Conservation (phyloP, 2,329 filamentous ascomycete species). For the Lachnellula suecica region DNA sequence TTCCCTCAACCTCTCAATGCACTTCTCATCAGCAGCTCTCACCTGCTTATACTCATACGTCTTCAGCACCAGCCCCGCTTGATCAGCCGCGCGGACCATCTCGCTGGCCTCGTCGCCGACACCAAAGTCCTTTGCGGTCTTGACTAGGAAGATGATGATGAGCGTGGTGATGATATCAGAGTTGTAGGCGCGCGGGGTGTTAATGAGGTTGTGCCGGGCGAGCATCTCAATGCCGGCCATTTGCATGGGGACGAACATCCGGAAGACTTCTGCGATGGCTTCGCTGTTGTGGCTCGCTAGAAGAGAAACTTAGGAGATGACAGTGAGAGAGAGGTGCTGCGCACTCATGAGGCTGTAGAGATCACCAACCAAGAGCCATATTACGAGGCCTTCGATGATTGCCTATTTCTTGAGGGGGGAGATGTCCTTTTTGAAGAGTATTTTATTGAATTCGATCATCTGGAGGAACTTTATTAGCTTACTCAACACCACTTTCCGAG, state of each 20-base stretch:
- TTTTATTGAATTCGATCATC: slow-evolving; percentile 6
- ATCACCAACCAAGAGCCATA: slow-evolving; percentile 2
- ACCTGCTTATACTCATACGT: background rate
- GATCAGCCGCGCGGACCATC: slow-evolving; percentile 32
- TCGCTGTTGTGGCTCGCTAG: background rate
- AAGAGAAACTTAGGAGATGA: background rate
- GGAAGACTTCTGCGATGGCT: slow-evolving; percentile 23
- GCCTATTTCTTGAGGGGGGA: slow-evolving; percentile 7
- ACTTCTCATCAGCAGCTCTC: background rate
- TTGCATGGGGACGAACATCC: slow-evolving; percentile 58
- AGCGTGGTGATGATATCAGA: slow-evolving; percentile 46
- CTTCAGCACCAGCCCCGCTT: background rate
- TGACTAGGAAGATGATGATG: slow-evolving; percentile 45
- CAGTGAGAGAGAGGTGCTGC: background rate
- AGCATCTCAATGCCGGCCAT: slow-evolving; percentile 54
- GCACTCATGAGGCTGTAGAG: background rate
- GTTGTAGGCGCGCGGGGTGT: slow-evolving; percentile 41
- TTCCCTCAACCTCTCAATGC: background rate
- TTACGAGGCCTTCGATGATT: slow-evolving; percentile 4
- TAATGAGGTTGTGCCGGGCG: slow-evolving; percentile 28
- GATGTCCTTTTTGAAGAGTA: slow-evolving; percentile 3
- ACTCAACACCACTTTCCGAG: background rate
- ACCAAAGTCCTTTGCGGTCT: slow-evolving; percentile 47
- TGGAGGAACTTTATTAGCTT: background rate
- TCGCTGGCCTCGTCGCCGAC: slow-evolving; percentile 51